phyloP scores from a whole-genome alignment of 352 stramenopile species.

The Phytophthora niederhauseri region DNA sequence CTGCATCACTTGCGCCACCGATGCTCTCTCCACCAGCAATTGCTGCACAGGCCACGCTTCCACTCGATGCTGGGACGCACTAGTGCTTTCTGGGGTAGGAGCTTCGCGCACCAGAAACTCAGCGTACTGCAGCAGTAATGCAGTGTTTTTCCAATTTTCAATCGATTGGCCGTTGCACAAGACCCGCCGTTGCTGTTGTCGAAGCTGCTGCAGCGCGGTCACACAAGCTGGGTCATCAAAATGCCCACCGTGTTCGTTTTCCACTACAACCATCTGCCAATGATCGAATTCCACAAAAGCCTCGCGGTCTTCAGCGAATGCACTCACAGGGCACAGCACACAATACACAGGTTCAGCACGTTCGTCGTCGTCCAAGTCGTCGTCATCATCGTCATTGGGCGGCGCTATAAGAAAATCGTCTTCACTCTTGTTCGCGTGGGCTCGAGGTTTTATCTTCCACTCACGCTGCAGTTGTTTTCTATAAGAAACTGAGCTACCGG shows the following conservation, averaged over 20 bases:
- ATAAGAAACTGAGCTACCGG: conserved; percentile 30
- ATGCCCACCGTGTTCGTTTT: conserved; percentile 60
- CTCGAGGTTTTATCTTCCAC: conserved; percentile 53
- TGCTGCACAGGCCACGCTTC: conserved; percentile 33
- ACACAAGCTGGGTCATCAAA: conserved; percentile 56
- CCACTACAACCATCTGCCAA: conserved; percentile 81
- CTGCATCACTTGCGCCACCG: conserved; percentile 48
- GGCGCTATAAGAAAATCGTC: conserved; percentile 34
- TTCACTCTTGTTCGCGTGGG: conserved; percentile 28
- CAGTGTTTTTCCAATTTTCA: conserved; percentile 59
- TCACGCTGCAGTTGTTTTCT: conserved; percentile 55
- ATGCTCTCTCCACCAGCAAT: conserved; percentile 52
- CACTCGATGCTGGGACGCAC: conserved; percentile 20
- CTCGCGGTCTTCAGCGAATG: conserved; percentile 58
- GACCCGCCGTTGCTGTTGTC: conserved; percentile 55
- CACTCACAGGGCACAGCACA: conserved; percentile 61
- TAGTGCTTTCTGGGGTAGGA: conserved; percentile 1
- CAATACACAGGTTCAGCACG: conserved; percentile 57
- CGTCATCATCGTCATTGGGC: conserved; percentile 39
- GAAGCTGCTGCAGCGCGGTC: conserved; percentile 48
- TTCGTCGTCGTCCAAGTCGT: conserved; percentile 59
- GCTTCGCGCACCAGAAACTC: conserved; percentile 56
- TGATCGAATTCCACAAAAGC: conserved; percentile 51
- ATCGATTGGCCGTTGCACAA: conserved; percentile 69
- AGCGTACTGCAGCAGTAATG: conserved; percentile 48